Evolutionary conservation across 306 rosid species (phyloP).

Genomic region (Casuarina glauca): DNA sequence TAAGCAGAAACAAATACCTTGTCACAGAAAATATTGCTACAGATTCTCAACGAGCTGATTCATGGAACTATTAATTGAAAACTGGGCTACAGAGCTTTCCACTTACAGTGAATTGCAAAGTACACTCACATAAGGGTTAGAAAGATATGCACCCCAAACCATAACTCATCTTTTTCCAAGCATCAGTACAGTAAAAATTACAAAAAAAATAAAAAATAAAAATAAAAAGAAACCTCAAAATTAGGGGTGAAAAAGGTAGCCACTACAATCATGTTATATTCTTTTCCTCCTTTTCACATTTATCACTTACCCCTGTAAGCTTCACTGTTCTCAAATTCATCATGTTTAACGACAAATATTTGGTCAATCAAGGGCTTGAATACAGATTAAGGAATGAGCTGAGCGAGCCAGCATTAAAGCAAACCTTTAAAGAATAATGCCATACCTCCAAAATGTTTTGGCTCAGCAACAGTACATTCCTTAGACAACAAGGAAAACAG

Average conservation of each 20-base stretch:
- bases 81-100: background rate
- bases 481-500: slow-evolving; percentile 7
- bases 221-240: slow-evolving; percentile 36
- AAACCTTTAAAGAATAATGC: slow-evolving; percentile 17
- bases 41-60: background rate
- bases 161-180: slow-evolving; percentile 15
- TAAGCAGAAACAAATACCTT: background rate
- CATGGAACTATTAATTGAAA: background rate
- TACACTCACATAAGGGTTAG: slow-evolving; percentile 27
- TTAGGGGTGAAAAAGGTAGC: slow-evolving; percentile 3
- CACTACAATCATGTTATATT: background rate
- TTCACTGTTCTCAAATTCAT: slow-evolving; percentile 24
- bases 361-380: slow-evolving; percentile 32
- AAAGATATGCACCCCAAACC: slow-evolving; percentile 22
- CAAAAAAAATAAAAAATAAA: too few relatives aligned
- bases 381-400: slow-evolving; percentile 17
- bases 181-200: slow-evolving; percentile 14
- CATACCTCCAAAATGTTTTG: slow-evolving; percentile 25
- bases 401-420: slow-evolving; percentile 6
- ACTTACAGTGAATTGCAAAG: background rate
- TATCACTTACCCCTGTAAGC: slow-evolving; percentile 27
- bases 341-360: background rate
- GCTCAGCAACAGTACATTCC: slow-evolving; percentile 16
- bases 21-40: background rate
- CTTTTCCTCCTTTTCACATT: slow-evolving; percentile 4